Evolutionary conservation across 805 yeast species (phyloP).

Genomic region (Teunomyces lycoperdinae): DNA sequence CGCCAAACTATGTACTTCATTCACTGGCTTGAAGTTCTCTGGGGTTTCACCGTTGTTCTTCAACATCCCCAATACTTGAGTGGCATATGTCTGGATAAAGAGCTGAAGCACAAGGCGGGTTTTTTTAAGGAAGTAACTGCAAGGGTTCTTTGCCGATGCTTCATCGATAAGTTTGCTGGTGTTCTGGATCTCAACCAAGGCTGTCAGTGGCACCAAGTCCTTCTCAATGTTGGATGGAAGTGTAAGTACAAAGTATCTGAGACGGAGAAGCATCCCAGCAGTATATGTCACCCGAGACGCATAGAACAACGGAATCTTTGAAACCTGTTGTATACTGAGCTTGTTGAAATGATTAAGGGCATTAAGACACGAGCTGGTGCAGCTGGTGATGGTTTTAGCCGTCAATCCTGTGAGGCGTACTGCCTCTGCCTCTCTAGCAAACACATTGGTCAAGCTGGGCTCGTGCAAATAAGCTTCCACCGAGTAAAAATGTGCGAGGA

Average conservation of each 20-base stretch:
- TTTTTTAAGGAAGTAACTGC: slow-evolving; percentile 52
- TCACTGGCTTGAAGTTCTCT: slow-evolving; percentile 14
- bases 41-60: slow-evolving; percentile 18
- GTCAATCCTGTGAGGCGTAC: slow-evolving; percentile 25
- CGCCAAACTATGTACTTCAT: not conserved
- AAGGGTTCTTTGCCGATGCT: slow-evolving; percentile 26
- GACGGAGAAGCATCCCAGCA: slow-evolving; percentile 58
- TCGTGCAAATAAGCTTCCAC: slow-evolving; percentile 68
- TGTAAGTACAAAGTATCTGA: slow-evolving; percentile 54
- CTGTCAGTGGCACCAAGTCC: slow-evolving; percentile 46
- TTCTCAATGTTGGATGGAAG: slow-evolving; percentile 46
- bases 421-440: slow-evolving; percentile 13
- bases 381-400: slow-evolving; percentile 44
- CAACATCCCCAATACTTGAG: slow-evolving; percentile 44
- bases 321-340: slow-evolving; percentile 45
- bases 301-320: slow-evolving; percentile 56
- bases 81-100: slow-evolving; percentile 59
- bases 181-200: slow-evolving; percentile 34
- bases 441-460: slow-evolving; percentile 36
- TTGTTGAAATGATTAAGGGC: slow-evolving; percentile 48
- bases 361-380: slow-evolving; percentile 52
- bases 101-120: slow-evolving; percentile 54
- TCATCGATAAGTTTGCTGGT: slow-evolving; percentile 24
- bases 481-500: slow-evolving; percentile 53
- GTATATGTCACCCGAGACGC: slow-evolving; percentile 60